Evolutionary conservation across 2,329 filamentous ascomycete genomes (phyloP), one percentile per base, ranked within the genome.

Genomic region (Calonectria montana): DNA sequence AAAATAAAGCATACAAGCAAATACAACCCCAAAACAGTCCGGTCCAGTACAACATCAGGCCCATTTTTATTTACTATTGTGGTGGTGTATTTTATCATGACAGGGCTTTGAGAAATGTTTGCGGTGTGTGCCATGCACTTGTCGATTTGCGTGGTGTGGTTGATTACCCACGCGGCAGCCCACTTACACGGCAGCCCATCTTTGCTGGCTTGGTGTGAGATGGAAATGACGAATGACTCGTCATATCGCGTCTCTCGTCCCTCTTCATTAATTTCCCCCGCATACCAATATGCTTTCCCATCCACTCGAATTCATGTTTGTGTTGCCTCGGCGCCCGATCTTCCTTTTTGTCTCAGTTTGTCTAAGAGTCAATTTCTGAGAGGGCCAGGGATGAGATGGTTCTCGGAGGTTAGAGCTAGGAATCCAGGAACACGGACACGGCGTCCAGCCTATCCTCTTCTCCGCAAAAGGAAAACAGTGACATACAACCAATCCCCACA

Each of bases 351-450:
- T 47, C 45, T 63, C 65, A 48, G 57, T 27, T 61, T 37, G 35
- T 27, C 23, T n/a, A 16, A 43, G 31, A 50, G 37, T 10, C 27
- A 45, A 39, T 55, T 29, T 57, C 57, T 53, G 21, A 25, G 41
- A 41, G 15, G 15, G 31, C 53, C 53, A 70, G 50, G 53, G 45
- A 41, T 41, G 35, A 21, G 37, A 45, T 31, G 62, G 31, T 25
- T 55, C 39, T 61, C 35, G 39, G 35, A 55, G 53, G 62, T 25
- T 41, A 21, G 47, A 39, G 67, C 61, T 50, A 35, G 66, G 68
- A 74, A 74, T 72, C 65, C 67, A 72, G 67, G 57, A 70, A 72
- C 75, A 53, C 62, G 72, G 70, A 76, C 67, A 48, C 50, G 65
- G 74, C 72, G 69, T 76, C 63, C 55, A 66, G 55, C 67, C 68